Conservation (phyloP, 306 rosid species). For the Pterocarpus santalinus region DNA sequence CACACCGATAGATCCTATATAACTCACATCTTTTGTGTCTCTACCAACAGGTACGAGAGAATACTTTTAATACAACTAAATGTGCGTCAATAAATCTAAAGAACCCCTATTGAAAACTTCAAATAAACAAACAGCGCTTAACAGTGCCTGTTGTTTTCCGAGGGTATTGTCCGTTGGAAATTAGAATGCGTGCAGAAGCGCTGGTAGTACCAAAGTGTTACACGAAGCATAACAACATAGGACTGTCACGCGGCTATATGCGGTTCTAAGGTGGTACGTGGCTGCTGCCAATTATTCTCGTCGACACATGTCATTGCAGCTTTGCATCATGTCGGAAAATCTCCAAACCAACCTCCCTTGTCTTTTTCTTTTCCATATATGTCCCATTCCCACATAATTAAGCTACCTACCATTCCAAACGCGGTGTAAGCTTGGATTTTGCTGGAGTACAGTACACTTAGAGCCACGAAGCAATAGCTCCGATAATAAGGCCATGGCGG, state of each 20-base stretch:
- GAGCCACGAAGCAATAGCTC: conserved; percentile 1
- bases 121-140: no score
- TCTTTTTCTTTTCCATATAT: background rate
- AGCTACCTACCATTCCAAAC: background rate
- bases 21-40: no score
- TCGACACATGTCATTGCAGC: no score
- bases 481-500: conserved; percentile 42
- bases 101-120: no score
- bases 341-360: background rate
- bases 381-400: background rate
- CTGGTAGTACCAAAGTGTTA: background rate
- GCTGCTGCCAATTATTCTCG: background rate
- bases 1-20: no score
- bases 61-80: no score
- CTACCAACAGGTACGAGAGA: no score
- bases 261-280: background rate
- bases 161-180: no score
- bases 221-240: background rate
- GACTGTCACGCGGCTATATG: background rate
- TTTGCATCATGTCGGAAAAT: no score
- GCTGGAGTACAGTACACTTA: no score
- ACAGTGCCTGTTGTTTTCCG: no score
- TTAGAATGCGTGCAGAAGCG: background rate
- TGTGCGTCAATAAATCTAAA: no score
- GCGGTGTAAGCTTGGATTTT: background rate